phyloP scores from a whole-genome alignment of 306 rosid genomes.

The Vigna trinervia region DNA sequence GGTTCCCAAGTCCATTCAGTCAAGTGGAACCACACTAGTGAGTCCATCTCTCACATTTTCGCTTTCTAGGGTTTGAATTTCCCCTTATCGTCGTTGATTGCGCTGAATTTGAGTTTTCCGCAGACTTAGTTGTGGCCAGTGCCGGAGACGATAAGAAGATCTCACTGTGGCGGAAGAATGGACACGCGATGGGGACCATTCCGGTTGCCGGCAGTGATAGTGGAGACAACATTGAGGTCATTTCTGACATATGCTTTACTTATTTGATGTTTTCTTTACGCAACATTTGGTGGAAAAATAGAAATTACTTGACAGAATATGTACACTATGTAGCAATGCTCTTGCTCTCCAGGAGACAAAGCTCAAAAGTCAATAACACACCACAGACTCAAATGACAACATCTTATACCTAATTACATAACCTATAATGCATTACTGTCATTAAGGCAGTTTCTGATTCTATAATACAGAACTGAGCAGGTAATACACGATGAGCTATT shows the following conservation, averaged over 20 bases:
- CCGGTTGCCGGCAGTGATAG: slow-evolving; percentile 80
- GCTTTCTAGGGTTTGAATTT: slow-evolving; percentile 37
- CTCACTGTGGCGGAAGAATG: slow-evolving; percentile 87
- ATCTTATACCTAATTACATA: background rate
- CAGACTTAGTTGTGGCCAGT: slow-evolving; percentile 97
- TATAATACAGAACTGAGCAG: background rate
- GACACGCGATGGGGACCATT: slow-evolving; percentile 95
- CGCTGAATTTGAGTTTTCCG: slow-evolving; percentile 33
- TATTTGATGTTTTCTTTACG: background rate
- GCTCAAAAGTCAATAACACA: background rate
- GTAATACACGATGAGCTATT: background rate
- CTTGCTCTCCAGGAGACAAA: background rate
- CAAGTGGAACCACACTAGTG: slow-evolving; percentile 98
- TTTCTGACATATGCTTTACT: slow-evolving; percentile 11
- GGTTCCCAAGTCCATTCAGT: slow-evolving; percentile 84
- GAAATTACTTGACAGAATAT: background rate
- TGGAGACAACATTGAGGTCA: slow-evolving; percentile 86
- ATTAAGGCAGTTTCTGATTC: background rate
- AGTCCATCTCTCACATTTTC: slow-evolving; percentile 42
- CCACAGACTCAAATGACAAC: background rate
- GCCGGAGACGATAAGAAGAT: slow-evolving; percentile 98
- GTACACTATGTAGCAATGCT: background rate
- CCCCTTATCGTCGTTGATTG: slow-evolving; percentile 10
- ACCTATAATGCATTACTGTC: background rate
- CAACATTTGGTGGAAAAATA: background rate